phyloP scores from a whole-genome alignment of 2,329 filamentous ascomycete species.

The Dichotomopilus funicola region DNA sequence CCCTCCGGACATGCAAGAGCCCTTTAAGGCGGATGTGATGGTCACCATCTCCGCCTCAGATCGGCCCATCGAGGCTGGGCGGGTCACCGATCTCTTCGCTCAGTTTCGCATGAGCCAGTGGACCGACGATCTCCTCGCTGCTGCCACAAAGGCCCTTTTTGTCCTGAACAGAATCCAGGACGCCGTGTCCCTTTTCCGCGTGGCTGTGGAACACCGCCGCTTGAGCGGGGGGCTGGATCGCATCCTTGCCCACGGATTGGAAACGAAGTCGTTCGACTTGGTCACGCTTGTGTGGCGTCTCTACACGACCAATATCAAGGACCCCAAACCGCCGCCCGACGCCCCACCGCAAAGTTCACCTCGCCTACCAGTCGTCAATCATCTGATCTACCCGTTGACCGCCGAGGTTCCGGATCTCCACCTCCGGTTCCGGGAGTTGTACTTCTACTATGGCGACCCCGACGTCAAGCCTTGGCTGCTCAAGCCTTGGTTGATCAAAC shows the following conservation, averaged over 20 bases:
- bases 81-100: conserved; percentile 40
- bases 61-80: conserved; percentile 38
- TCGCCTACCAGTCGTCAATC: too few species aligned
- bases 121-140: conserved; percentile 35
- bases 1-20: conserved; percentile 26
- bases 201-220: conserved; percentile 30
- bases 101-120: conserved; percentile 33
- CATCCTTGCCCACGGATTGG: conserved; percentile 37
- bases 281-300: conserved; percentile 34
- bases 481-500: too few species aligned
- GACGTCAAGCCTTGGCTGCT: not conserved
- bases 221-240: conserved; percentile 38
- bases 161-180: conserved; percentile 32
- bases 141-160: conserved; percentile 38
- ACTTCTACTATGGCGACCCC: conserved; percentile 1
- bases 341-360: not conserved
- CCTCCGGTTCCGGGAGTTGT: not conserved
- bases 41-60: conserved; percentile 38
- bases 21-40: conserved; percentile 32
- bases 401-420: too few species aligned
- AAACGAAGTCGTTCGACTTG: conserved; percentile 31
- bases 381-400: too few species aligned
- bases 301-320: conserved; percentile 21
- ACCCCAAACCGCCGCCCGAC: not conserved
- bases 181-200: conserved; percentile 37